These are phyloP conservation scores for Cinnamomum chago DNA, from an alignment of 164 flowering plant species.

Conservation along the genomic window DNA sequence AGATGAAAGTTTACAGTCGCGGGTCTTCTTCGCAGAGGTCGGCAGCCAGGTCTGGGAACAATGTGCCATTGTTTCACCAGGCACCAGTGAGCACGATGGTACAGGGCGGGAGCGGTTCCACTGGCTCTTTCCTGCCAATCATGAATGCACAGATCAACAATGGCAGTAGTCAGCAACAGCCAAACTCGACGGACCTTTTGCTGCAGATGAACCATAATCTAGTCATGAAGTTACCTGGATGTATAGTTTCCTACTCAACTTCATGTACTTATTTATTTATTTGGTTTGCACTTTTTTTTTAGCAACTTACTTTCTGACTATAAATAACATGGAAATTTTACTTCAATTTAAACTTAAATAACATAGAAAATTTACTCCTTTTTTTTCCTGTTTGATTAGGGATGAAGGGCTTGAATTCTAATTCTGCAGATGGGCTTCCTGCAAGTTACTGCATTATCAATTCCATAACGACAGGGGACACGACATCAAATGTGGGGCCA, in stretches of 20 bases:
- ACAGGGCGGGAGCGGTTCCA: not conserved
- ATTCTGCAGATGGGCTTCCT: conserved; percentile 26
- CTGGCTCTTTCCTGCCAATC: not conserved
- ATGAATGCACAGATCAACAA: not conserved
- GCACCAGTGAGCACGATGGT: not conserved
- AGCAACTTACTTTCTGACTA: not conserved
- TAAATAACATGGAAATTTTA: not conserved
- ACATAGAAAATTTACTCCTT: too few relatives aligned
- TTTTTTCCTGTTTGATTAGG: not conserved
- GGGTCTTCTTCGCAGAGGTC: not conserved
- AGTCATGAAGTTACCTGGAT: not conserved
- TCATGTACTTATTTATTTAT: too few relatives aligned
- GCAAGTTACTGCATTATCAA: not conserved
- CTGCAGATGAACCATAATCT: not conserved
- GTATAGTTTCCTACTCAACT: not conserved
- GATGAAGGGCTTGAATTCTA: not conserved
- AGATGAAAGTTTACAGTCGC: not conserved
- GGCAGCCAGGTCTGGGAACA: not conserved
- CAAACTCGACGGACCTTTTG: not conserved
- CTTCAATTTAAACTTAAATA: too few relatives aligned
- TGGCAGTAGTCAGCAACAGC: not conserved
- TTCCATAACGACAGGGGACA: too few relatives aligned
- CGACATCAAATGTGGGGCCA: not conserved
- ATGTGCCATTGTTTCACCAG: not conserved
- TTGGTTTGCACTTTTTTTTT: not conserved